Conservation (phyloP, 495 filamentous ascomycete genomes). For the Pseudotulostoma volvatum region DNA sequence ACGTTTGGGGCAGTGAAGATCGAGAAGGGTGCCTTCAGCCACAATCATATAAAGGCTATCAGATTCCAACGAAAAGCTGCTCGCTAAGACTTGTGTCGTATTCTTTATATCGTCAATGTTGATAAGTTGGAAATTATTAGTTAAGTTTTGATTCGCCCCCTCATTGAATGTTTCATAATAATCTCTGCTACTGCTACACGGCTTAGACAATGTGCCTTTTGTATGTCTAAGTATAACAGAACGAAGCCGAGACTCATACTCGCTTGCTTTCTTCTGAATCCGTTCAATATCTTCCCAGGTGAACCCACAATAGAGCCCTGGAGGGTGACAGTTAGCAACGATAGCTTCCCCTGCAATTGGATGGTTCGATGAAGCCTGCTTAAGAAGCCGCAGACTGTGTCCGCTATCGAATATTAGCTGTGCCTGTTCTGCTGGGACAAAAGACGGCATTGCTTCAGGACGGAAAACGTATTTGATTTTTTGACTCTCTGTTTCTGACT, state of each 20-base stretch:
- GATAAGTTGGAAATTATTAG: slow-evolving; percentile 25
- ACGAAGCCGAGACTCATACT: slow-evolving; percentile 41
- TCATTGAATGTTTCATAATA: slow-evolving; percentile 2
- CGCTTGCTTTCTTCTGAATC: slow-evolving; percentile 41
- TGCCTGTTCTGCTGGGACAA: slow-evolving; percentile 48
- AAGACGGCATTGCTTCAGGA: slow-evolving; percentile 44
- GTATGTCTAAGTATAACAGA: slow-evolving; percentile 26
- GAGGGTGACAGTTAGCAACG: slow-evolving; percentile 29
- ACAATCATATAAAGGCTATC: slow-evolving; percentile 18
- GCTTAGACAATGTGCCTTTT: slow-evolving; percentile 4
- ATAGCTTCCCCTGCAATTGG: slow-evolving; percentile 42
- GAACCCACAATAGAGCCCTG: slow-evolving; percentile 53
- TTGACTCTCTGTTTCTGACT: slow-evolving; percentile 34
- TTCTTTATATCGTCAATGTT: slow-evolving; percentile 20
- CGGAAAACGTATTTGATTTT: slow-evolving; percentile 45
- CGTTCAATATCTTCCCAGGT: slow-evolving; percentile 57
- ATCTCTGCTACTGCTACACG: too few relatives aligned
- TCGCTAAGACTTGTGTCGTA: slow-evolving; percentile 12
- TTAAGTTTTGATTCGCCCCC: slow-evolving; percentile 2
- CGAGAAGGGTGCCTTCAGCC: slow-evolving; percentile 6
- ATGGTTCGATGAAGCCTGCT: slow-evolving; percentile 58
- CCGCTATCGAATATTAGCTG: slow-evolving; percentile 60
- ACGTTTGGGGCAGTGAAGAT: slow-evolving; percentile 2
- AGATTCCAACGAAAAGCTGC: slow-evolving; percentile 12
- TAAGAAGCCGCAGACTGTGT: slow-evolving; percentile 56